phyloP scores from a whole-genome alignment of 805 yeast species.

The Candida anglica region DNA sequence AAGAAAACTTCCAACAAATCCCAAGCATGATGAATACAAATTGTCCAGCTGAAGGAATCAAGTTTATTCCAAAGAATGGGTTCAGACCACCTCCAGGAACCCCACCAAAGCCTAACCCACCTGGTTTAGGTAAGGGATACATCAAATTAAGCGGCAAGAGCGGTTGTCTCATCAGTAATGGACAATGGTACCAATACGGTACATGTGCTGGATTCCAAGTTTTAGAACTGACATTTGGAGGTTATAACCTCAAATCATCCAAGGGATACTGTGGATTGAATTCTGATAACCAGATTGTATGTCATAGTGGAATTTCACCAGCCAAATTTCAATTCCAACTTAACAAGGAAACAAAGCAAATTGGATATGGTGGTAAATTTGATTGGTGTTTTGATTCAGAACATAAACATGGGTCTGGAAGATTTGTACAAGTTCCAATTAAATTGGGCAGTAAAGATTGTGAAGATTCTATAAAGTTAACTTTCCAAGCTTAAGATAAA shows the following conservation, averaged over 20 bases:
- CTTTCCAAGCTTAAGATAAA: background rate
- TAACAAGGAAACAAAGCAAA: conserved; percentile 37
- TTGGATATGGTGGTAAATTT: conserved; percentile 60
- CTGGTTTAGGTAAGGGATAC: conserved; percentile 21
- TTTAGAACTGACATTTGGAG: conserved; percentile 60
- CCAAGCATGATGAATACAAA: conserved; percentile 52
- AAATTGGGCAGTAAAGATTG: conserved; percentile 36
- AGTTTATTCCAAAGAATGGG: conserved; percentile 62
- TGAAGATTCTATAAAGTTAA: conserved; percentile 17
- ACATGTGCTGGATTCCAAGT: conserved; percentile 78
- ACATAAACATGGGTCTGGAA: conserved; percentile 22
- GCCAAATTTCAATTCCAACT: conserved; percentile 49
- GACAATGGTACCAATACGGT: conserved; percentile 79
- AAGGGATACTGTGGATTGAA: conserved; percentile 68
- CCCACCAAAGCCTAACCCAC: conserved; percentile 20
- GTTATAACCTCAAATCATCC: conserved; percentile 63
- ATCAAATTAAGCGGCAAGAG: conserved; percentile 46
- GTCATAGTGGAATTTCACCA: conserved; percentile 14
- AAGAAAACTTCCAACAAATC: conserved; percentile 59
- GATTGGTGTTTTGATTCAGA: conserved; percentile 51
- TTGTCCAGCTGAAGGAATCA: conserved; percentile 70
- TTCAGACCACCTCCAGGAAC: conserved; percentile 12
- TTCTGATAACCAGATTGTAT: conserved; percentile 13
- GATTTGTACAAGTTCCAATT: conserved; percentile 46
- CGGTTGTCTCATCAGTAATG: conserved; percentile 84